Evolutionary conservation across 2,329 filamentous ascomycete species (phyloP).

Genomic region (Aspergillus sp.): DNA sequence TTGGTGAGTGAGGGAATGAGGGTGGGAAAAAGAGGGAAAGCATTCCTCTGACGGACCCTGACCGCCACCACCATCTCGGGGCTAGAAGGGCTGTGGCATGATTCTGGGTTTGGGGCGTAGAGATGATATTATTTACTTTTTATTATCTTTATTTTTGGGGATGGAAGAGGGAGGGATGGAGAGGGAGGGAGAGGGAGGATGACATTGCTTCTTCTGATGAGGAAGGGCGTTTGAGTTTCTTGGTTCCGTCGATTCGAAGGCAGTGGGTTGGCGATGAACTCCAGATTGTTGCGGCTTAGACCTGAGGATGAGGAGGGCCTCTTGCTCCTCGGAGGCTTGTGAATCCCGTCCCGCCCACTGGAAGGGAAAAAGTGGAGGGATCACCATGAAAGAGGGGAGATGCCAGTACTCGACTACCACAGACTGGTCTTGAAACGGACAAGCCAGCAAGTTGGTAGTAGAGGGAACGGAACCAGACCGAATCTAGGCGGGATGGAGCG

Average conservation of each 20-base stretch:
- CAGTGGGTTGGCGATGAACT: neutral
- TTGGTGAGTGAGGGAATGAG: neutral
- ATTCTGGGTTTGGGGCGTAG: neutral
- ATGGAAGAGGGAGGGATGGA: neutral
- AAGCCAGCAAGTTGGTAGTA: no score
- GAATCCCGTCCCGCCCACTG: slow-evolving; percentile 14
- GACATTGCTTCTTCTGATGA: neutral
- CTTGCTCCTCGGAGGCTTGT: neutral
- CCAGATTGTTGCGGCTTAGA: slow-evolving; percentile 11
- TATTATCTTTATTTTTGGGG: neutral
- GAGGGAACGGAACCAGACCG: no score
- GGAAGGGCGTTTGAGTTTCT: neutral
- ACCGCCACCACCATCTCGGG: slow-evolving; percentile 1
- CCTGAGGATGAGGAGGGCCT: neutral
- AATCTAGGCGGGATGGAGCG: no score
- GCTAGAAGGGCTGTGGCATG: slow-evolving; percentile 9
- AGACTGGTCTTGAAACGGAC: no score
- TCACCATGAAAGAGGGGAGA: neutral
- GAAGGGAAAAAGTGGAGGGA: neutral
- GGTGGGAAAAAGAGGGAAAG: no score
- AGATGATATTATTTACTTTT: no score
- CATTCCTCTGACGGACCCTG: neutral
- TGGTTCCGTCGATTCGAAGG: neutral
- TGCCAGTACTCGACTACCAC: neutral
- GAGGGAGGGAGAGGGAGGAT: neutral